phyloP scores from a whole-genome alignment of 2,329 filamentous ascomycete genomes.

The Cryphonectria carpinicola region DNA sequence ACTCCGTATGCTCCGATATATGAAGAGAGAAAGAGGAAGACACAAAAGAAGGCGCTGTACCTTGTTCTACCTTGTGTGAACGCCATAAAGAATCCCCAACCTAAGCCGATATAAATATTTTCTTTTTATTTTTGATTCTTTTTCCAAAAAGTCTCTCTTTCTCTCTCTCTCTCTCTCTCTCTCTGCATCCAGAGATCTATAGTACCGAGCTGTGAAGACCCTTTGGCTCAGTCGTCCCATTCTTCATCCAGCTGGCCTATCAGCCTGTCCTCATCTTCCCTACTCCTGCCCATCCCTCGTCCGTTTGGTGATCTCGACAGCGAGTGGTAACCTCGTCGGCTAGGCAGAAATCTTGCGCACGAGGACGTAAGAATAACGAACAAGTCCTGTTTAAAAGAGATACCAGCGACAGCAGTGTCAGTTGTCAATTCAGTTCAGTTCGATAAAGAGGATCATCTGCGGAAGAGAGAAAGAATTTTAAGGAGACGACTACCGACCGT shows the following conservation, averaged over 20 bases:
- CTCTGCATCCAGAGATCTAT: not conserved
- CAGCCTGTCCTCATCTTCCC: conserved; percentile 87
- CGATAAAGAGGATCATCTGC: not conserved
- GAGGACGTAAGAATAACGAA: conserved; percentile 71
- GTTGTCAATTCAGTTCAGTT: not conserved
- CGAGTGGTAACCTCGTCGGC: conserved; percentile 68
- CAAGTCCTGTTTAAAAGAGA: conserved; percentile 53
- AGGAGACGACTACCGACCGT: conserved; percentile 59
- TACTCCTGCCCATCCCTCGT: conserved; percentile 46
- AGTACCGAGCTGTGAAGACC: not conserved
- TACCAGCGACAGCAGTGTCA: not conserved
- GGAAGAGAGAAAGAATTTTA: conserved; percentile 10
- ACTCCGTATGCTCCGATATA: not conserved
- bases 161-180: not conserved
- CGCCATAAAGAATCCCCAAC: not conserved
- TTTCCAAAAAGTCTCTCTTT: not conserved
- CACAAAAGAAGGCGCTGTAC: not conserved
- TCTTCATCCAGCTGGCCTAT: conserved; percentile 97
- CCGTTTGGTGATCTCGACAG: conserved; percentile 60
- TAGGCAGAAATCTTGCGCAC: conserved; percentile 68
- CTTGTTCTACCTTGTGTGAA: not conserved
- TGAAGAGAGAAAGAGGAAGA: not conserved
- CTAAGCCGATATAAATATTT: not conserved
- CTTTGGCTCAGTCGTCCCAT: conserved; percentile 77
- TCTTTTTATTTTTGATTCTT: not conserved